Base-by-base conservation (phyloP, 495 filamentous ascomycete species). In the Paragyromitra xinjiangensis region DNA sequence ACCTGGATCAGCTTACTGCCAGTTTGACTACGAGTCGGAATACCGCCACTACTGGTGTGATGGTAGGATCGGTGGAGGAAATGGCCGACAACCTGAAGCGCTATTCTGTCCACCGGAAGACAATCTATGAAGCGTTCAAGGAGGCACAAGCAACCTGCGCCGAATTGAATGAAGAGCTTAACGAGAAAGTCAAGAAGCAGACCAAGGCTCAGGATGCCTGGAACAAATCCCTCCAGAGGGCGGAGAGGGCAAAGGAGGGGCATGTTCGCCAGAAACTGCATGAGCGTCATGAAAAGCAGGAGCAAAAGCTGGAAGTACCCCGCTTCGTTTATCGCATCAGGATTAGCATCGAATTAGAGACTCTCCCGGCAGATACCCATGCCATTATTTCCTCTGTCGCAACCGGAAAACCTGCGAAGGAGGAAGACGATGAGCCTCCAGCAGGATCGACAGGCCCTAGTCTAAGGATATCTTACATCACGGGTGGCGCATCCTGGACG, bases 401-500 rank as follows among this genome's bases (percentile, higher is more conserved):
- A 7, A 80, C 77, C 9, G 64, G 79, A 50, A 80, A 71, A 26
- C 78, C 69, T 7, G 48, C 71, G 1, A 58, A 22, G n/a, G 11
- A 40, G 48, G 79, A 71, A 0, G 79, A 81, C 9, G 65, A 61
- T 19, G 67, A 77, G 19, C 51, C 75, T 22, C 75, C 61, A 1
- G 26, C 53, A 22, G 44, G 50, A 14, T 56, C 61, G 14, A 50
- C 42, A 4, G 77, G 78, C 0, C 78, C 78, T 14, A 85, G 84
- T 64, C 80, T 92, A 37, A 86, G 87, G 0, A 81, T 92, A 34
- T 90, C 87, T 8, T 93, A 93, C 77, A 88, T 91, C 70, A 89
- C 90, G 0, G 85, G 85, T 34, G 86, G 86, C 5, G 89, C 90
- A 11, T 89, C 82, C 58, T 92, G 91, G 91, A 83, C 84, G 1